Base-by-base conservation (phyloP, 2,329 filamentous ascomycete species). In the Aspergillus pseudonomiae region DNA sequence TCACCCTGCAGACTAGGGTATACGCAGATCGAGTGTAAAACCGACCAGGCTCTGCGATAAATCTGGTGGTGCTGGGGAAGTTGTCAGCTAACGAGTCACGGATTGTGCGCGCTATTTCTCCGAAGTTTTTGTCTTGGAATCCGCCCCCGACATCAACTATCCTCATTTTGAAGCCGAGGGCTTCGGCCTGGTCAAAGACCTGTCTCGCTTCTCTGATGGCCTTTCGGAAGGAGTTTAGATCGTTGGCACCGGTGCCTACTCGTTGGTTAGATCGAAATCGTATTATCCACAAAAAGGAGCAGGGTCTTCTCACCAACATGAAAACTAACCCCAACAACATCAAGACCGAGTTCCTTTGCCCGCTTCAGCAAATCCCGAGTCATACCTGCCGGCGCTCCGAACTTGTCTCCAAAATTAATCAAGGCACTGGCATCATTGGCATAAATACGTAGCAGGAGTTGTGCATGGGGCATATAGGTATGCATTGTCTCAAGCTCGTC, bases 81-180 rank as follows among this genome's bases (percentile, higher is more conserved):
- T 63, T 65, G 0, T 59, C 56, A 9, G 24, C 16, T 12, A 59
- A 34, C 2, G 10, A 4, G 19, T 10, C n/a, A 11, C 59, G 48
- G 9, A 73, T 53, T 2, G 61, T 10, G 14, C 58, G 43, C 1
- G 69, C 64, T 26, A 67, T 68, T 9, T 30, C 28, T 24, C 69
- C 67, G 39, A 74, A 72, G 19, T 62, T 65, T 14, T 57, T 48
- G 26, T 68, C 65, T 30, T 70, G 66, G 39, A 73, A 74, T 3
- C 72, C 72, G 6, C 72, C 72, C 0, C 72, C 72, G 21, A 74
- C 65, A 28, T 73, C 72, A 4, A 74, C 64, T 24, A 70, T 61
- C 11, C 55, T 60, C 7, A 68, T 66, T 1, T 57, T 52, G 30
- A 68, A 71, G 0, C 71, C 71, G 21, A 69, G 14, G 2, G 43